Conservation (phyloP, 108 stramenopile species). For the Pseudonitzschia pungens region DNA sequence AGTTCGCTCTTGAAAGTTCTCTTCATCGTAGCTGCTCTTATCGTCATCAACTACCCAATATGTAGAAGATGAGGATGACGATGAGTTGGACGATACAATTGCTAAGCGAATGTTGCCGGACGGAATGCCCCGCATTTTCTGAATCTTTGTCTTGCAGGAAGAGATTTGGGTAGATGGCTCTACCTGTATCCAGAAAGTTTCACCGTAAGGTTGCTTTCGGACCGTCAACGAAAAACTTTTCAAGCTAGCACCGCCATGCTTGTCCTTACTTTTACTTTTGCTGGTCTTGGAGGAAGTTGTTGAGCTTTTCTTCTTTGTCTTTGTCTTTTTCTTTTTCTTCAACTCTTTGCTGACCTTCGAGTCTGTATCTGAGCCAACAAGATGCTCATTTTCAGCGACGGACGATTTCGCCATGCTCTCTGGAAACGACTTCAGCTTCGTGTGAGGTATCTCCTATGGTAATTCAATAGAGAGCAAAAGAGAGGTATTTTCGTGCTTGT, state of each 20-base stretch:
- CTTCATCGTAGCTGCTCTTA: neutral
- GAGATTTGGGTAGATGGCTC: slow-evolving; percentile 3
- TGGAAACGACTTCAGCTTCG: too few species aligned
- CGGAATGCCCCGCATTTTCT: slow-evolving; percentile 11
- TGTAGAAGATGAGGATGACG: neutral
- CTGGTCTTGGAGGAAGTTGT: neutral
- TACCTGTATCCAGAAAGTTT: slow-evolving; percentile 4
- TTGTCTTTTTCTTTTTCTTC: slow-evolving; percentile 10
- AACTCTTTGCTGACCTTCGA: neutral
- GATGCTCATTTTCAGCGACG: neutral
- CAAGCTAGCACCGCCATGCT: neutral
- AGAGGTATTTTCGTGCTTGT: neutral
- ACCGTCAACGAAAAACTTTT: slow-evolving; percentile 1
- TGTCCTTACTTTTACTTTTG: neutral
- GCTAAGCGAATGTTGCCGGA: neutral
- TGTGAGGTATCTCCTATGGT: neutral
- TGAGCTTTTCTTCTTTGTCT: slow-evolving; percentile 9
- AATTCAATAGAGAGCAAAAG: neutral
- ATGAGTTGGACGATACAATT: neutral
- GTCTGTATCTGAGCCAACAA: neutral
- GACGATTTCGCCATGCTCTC: neutral
- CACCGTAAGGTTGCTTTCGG: slow-evolving; percentile 10
- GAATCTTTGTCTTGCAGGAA: slow-evolving; percentile 12
- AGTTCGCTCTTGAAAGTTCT: slow-evolving; percentile 8
- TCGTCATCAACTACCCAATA: slow-evolving; percentile 1